Evolutionary conservation across 345 rosid genomes (phyloP).

Genomic region (Kernera saxatilis): DNA sequence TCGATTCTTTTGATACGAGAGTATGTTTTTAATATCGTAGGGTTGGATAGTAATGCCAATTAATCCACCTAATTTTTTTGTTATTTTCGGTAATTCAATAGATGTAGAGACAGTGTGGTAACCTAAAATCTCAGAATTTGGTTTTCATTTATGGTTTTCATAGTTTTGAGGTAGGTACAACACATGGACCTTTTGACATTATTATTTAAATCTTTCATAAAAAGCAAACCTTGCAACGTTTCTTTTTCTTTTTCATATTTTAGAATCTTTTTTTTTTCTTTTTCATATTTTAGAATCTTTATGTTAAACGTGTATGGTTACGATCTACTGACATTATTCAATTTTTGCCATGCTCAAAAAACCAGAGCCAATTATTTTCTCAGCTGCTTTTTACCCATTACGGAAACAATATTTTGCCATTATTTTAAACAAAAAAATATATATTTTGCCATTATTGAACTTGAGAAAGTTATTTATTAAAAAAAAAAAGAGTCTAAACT

Average conservation of each 20-base stretch:
- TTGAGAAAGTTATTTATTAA: not conserved
- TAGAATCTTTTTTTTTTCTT: not conserved
- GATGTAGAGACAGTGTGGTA: not conserved
- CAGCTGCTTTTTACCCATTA: not conserved
- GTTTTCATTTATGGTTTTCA: not conserved
- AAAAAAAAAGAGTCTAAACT: not conserved
- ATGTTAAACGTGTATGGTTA: slow-evolving; percentile 24
- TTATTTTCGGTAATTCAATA: not conserved
- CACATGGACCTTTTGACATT: slow-evolving; percentile 16
- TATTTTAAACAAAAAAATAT: too few species aligned
- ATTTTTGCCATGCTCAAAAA: slow-evolving; percentile 6
- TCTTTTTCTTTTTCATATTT: not conserved
- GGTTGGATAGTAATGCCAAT: not conserved
- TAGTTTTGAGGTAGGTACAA: slow-evolving; percentile 4
- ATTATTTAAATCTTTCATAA: not conserved
- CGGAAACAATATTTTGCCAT: not conserved
- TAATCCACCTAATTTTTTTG: not conserved
- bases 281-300: not conserved
- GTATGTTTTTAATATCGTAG: not conserved
- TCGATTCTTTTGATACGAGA: not conserved
- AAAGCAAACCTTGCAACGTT: not conserved
- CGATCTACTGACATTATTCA: slow-evolving; percentile 2
- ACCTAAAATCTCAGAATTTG: not conserved
- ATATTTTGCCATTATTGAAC: too few species aligned
- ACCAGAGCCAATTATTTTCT: not conserved